Evolutionary conservation across 768 basidiomycete genomes (phyloP).

Genomic region (Pulveroboletus sp.): DNA sequence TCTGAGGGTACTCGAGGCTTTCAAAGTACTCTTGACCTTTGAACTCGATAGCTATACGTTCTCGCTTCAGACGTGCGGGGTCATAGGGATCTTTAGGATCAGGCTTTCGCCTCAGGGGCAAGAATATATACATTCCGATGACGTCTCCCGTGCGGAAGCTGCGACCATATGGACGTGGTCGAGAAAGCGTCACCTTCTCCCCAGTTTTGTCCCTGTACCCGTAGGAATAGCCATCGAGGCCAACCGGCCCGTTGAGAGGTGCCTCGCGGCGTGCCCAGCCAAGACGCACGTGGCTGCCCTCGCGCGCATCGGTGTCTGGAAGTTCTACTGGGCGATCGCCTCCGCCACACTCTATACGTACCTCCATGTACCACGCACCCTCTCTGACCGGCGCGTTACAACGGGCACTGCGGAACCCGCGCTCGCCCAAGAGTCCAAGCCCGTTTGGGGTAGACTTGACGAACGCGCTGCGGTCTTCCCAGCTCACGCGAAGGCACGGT

Average conservation of each 20-base stretch:
- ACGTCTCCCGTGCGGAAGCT: conserved; percentile 80
- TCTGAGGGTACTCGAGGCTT: conserved; percentile 79
- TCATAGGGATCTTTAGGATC: conserved; percentile 64
- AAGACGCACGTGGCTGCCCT: conserved; percentile 81
- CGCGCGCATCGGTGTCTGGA: conserved; percentile 45
- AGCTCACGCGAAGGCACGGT: conserved; percentile 65
- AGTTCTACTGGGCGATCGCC: conserved; percentile 46
- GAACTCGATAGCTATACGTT: conserved; percentile 90
- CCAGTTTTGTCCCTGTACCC: conserved; percentile 89
- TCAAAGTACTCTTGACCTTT: conserved; percentile 99
- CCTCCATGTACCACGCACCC: conserved; percentile 94
- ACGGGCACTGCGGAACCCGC: conserved; percentile 87
- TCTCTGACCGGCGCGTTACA: conserved; percentile 86
- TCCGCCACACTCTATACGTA: conserved; percentile 71
- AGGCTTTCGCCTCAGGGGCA: conserved; percentile 65
- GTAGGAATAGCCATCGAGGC: conserved; percentile 92
- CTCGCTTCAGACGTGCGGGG: conserved; percentile 79
- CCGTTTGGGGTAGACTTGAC: conserved; percentile 79
- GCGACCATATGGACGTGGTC: conserved; percentile 72
- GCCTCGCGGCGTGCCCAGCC: conserved; percentile 94
- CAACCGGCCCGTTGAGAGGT: conserved; percentile 88
- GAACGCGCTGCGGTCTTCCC: conserved; percentile 88
- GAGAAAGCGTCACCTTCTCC: conserved; percentile 83
- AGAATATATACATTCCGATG: conserved; percentile 88
- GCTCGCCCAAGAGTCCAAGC: conserved; percentile 68